Conservation (phyloP, 768 basidiomycete genomes). For the Lentinus brumalis region DNA sequence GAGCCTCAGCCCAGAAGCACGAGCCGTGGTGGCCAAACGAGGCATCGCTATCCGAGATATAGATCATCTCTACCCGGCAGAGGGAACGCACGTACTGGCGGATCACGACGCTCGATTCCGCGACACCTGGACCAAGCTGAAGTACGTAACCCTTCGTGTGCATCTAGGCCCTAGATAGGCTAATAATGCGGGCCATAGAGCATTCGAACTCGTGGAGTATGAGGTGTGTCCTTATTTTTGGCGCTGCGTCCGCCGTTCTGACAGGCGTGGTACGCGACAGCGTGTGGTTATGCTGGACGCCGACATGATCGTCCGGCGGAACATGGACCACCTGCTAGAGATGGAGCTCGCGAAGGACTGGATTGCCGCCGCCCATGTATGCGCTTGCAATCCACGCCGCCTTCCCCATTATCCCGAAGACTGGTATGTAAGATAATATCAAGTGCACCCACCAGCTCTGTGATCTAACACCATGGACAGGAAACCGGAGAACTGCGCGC, state of each 20-base stretch:
- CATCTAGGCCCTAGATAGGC: neutral
- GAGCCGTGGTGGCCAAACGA: slow-evolving; percentile 49
- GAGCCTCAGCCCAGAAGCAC: slow-evolving; percentile 37
- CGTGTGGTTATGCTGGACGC: slow-evolving; percentile 81
- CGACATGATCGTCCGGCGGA: slow-evolving; percentile 82
- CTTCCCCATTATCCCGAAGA: slow-evolving; percentile 85
- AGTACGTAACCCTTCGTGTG: slow-evolving; percentile 31
- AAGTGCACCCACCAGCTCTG: neutral
- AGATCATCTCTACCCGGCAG: slow-evolving; percentile 54
- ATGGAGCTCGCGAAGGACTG: slow-evolving; percentile 59
- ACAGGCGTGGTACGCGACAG: slow-evolving; percentile 35
- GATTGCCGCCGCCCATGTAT: slow-evolving; percentile 89
- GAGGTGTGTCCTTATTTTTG: slow-evolving; percentile 46
- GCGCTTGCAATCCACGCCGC: slow-evolving; percentile 91
- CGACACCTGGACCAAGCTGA: slow-evolving; percentile 69
- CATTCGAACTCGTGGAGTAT: slow-evolving; percentile 68
- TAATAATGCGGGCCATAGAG: slow-evolving; percentile 35
- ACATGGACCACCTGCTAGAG: slow-evolving; percentile 79
- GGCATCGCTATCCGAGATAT: slow-evolving; percentile 63
- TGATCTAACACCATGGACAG: slow-evolving; percentile 42
- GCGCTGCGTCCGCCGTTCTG: neutral
- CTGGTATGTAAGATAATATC: slow-evolving; percentile 52
- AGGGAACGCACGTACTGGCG: slow-evolving; percentile 39
- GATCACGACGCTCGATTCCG: slow-evolving; percentile 49
- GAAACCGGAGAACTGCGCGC: slow-evolving; percentile 91